These are phyloP conservation scores for Drechslera avenae DNA, from an alignment of 2,329 filamentous ascomycete genomes.

Conservation along the genomic window DNA sequence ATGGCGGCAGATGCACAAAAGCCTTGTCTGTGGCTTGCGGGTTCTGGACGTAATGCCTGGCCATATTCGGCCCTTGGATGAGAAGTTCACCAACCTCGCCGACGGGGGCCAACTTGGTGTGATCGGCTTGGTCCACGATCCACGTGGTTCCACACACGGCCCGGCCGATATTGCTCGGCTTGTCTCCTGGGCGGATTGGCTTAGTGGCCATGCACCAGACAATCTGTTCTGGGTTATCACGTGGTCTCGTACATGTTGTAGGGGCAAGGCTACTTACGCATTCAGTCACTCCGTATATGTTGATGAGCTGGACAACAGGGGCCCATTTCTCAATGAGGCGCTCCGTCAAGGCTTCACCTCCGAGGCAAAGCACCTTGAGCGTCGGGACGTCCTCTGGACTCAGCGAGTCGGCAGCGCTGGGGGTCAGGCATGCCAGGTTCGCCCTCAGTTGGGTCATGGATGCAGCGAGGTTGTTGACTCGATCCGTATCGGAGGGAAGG, in stretches of 20 bases:
- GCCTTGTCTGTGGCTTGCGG: background rate
- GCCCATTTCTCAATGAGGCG: constrained; percentile 30
- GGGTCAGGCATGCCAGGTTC: constrained; percentile 48
- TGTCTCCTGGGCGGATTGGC: constrained; percentile 38
- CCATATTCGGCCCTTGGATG: constrained; percentile 58
- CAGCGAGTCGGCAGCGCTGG: constrained; percentile 7
- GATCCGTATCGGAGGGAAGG: constrained; percentile 59
- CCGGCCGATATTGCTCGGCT: constrained; percentile 47
- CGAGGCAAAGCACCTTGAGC: constrained; percentile 11
- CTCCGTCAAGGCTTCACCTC: constrained; percentile 10
- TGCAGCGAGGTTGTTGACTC: constrained; percentile 56
- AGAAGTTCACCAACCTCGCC: constrained; percentile 54
- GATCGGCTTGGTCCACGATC: constrained; percentile 35
- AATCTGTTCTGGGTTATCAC: constrained; percentile 50
- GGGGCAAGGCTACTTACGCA: background rate
- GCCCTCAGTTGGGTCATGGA: constrained; percentile 47
- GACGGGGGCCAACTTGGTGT: constrained; percentile 9
- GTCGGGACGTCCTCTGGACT: constrained; percentile 9
- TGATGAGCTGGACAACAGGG: constrained; percentile 11
- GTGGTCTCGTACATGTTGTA: background rate
- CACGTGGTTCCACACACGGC: constrained; percentile 46
- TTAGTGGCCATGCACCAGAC: background rate
- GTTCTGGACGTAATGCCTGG: constrained; percentile 26
- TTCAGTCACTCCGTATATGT: constrained; percentile 15
- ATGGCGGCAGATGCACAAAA: constrained; percentile 6